Conservation (phyloP, 2,329 filamentous ascomycete species). For the Cladosporium velox region DNA sequence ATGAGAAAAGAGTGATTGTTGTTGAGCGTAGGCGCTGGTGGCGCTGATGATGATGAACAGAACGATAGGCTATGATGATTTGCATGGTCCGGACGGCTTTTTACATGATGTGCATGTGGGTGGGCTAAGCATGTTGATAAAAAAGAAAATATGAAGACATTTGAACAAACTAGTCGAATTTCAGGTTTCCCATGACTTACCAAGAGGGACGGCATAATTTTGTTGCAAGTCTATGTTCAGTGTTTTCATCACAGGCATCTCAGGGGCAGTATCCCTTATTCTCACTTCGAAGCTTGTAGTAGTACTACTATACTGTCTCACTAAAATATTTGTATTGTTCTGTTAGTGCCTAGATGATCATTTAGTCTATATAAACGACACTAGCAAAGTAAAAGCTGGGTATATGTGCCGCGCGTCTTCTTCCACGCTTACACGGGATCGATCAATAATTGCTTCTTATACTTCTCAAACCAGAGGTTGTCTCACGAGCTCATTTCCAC, state of each 20-base stretch:
- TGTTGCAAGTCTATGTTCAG: not conserved
- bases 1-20: constrained; percentile 9
- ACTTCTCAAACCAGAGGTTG: not conserved
- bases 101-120: not conserved
- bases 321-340: not conserved
- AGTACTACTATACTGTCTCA: not conserved
- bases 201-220: not conserved
- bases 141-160: not conserved
- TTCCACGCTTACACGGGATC: not conserved
- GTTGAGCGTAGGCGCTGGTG: constrained; percentile 21
- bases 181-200: not conserved
- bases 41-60: constrained; percentile 11
- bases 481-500: not conserved
- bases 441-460: not conserved
- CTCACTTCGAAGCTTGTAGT: not conserved
- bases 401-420: not conserved
- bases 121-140: not conserved
- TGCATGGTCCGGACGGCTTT: not conserved
- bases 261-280: not conserved
- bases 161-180: not conserved
- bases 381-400: not conserved
- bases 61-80: constrained; percentile 1
- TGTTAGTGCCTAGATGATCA: not conserved
- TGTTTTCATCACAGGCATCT: not conserved
- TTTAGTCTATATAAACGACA: not conserved